Evolutionary conservation across 2,329 filamentous ascomycete species (phyloP).

Genomic region (Pseudopyrenochaeta lycopersici): DNA sequence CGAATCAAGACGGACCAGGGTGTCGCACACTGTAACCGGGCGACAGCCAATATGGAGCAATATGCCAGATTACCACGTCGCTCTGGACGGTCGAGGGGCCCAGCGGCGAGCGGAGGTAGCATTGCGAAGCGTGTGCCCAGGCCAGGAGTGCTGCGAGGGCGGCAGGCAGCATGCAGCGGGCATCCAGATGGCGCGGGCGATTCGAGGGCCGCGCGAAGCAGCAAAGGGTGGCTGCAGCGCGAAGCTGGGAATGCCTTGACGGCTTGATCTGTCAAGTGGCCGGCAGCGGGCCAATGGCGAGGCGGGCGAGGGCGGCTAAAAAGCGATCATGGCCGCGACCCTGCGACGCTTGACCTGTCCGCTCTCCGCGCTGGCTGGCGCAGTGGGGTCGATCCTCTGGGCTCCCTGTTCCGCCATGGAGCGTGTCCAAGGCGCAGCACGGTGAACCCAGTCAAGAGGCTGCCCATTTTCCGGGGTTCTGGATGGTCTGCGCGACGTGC

Average conservation of each 20-base stretch:
- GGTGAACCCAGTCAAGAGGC: slow-evolving; percentile 23
- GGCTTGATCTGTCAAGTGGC: slow-evolving; percentile 18
- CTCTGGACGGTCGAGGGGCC: slow-evolving; percentile 25
- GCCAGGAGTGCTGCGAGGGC: slow-evolving; percentile 24
- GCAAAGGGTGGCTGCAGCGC: slow-evolving; percentile 19
- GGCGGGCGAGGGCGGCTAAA: slow-evolving; percentile 18
- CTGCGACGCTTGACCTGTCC: slow-evolving; percentile 23
- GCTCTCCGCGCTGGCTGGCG: slow-evolving; percentile 15
- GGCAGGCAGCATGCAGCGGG: slow-evolving; percentile 18
- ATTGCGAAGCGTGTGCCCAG: slow-evolving; percentile 21
- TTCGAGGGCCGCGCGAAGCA: background rate
- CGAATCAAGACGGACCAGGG: slow-evolving; percentile 36
- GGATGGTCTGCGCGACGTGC: slow-evolving; percentile 34
- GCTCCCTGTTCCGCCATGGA: slow-evolving; percentile 1
- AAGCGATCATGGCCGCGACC: slow-evolving; percentile 18
- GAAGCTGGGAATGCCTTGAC: slow-evolving; percentile 8
- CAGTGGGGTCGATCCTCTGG: slow-evolving; percentile 8
- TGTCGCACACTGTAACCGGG: slow-evolving; percentile 43
- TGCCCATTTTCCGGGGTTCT: slow-evolving; percentile 35
- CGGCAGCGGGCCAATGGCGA: slow-evolving; percentile 16
- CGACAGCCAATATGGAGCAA: slow-evolving; percentile 44
- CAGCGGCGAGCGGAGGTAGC: slow-evolving; percentile 30
- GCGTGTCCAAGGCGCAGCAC: background rate
- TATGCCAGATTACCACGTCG: slow-evolving; percentile 44
- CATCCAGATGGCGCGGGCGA: slow-evolving; percentile 19